These are phyloP conservation scores for Moesziomyces parantarcticus DNA, from an alignment of 1,284 basidiomycete species.

Conservation along the genomic window DNA sequence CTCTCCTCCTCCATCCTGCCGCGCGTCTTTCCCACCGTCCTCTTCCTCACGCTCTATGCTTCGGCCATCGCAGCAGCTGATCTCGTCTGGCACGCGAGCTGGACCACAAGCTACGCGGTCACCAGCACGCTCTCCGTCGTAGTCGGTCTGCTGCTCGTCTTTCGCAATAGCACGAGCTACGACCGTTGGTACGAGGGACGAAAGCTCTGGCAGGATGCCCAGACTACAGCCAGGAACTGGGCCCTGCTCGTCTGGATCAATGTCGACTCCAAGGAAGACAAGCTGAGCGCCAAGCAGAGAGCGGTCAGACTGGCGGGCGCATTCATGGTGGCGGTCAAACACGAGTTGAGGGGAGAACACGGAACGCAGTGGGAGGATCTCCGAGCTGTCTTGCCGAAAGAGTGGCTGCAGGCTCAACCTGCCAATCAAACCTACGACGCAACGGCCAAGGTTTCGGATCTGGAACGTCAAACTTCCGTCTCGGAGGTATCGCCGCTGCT, in stretches of 20 bases:
- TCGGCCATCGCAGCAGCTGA: constrained; percentile 73
- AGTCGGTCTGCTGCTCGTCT: constrained; percentile 72
- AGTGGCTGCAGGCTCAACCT: constrained; percentile 8
- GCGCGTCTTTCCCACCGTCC: constrained; percentile 75
- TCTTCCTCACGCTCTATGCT: constrained; percentile 83
- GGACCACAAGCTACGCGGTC: constrained; percentile 78
- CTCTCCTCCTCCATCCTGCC: constrained; percentile 73
- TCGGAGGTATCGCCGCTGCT: neutral
- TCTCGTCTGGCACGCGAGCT: constrained; percentile 72
- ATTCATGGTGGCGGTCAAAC: constrained; percentile 79
- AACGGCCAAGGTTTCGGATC: no score
- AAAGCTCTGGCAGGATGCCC: constrained; percentile 75
- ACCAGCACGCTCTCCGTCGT: constrained; percentile 88
- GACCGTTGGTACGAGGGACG: constrained; percentile 84
- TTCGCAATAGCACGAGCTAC: constrained; percentile 68
- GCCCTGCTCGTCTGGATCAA: constrained; percentile 81
- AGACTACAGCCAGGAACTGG: constrained; percentile 74
- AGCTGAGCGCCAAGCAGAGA: no score
- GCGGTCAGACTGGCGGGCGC: constrained; percentile 56
- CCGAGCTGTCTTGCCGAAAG: constrained; percentile 22
- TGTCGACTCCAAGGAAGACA: constrained; percentile 69
- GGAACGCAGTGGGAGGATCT: constrained; percentile 26
- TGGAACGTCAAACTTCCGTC: neutral
- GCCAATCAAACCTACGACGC: no score
- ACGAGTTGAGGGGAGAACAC: constrained; percentile 75